A percentile compares a stretch with the other conserved stretches of the same genome.
Conservation (phyloP, 2,329 filamentous ascomycete genomes). For the Colletotrichum theobromicola region DNA sequence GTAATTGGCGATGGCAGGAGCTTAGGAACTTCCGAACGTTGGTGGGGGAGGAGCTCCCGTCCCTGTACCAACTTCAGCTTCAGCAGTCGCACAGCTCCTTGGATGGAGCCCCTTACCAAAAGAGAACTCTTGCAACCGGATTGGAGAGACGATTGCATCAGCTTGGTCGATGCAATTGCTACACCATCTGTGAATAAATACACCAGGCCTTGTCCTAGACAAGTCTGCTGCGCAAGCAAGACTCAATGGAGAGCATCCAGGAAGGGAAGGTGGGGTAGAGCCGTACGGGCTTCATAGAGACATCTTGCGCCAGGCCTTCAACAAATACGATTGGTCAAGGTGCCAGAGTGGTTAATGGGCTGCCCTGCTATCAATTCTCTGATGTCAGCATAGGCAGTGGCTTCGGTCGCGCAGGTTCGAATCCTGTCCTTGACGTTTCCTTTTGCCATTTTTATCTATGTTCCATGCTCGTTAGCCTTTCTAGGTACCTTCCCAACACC, state of each 20-base stretch:
- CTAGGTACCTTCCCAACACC: too few species aligned
- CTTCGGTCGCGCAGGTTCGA: conserved; percentile 14
- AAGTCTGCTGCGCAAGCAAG: background rate
- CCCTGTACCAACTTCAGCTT: background rate
- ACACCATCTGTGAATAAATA: background rate
- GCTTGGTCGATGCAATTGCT: background rate
- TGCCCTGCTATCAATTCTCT: conserved; percentile 3
- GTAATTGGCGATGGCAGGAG: background rate
- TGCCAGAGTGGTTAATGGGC: conserved; percentile 14
- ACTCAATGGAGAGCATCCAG: background rate
- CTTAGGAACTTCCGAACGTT: background rate
- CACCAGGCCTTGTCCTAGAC: background rate
- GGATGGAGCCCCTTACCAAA: background rate
- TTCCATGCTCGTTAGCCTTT: too few species aligned
- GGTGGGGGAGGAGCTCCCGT: background rate
- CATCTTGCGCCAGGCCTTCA: fast-evolving
- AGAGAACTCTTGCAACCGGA: background rate
- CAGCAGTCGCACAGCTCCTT: background rate
- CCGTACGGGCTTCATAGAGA: background rate
- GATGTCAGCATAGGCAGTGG: background rate
- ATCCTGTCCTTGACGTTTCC: conserved; percentile 2
- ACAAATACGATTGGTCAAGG: background rate
- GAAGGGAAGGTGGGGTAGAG: background rate
- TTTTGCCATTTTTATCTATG: background rate
- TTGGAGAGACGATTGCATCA: too few species aligned